These are phyloP conservation scores for Flaveria robusta DNA, from an alignment of 129 eudicot species.

Conservation along the genomic window DNA sequence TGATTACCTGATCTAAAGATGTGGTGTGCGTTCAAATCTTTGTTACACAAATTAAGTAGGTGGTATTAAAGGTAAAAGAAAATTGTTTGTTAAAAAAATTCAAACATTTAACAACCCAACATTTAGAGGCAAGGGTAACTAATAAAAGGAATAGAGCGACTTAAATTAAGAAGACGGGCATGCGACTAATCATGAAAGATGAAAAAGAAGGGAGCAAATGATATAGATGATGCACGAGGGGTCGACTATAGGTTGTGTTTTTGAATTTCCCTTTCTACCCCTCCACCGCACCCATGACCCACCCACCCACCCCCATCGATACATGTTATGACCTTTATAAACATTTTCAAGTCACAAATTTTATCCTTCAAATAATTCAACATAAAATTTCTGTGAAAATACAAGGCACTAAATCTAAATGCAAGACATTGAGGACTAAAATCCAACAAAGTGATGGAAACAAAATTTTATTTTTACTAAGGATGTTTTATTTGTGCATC, in stretches of 20 bases:
- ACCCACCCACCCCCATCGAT: not conserved
- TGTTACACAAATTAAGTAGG: no score
- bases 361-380: not conserved
- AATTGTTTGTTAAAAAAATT: not conserved
- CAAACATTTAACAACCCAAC: not conserved
- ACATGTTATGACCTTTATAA: constrained; percentile 15
- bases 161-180: constrained; percentile 48
- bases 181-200: constrained; percentile 63
- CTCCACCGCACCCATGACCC: not conserved
- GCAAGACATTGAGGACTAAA: not conserved
- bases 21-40: no score
- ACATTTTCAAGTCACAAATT: not conserved
- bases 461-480: no score
- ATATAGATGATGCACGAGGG: constrained; percentile 75
- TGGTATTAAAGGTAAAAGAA: no score
- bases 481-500: no score
- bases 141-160: not conserved
- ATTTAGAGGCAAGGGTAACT: constrained; percentile 5
- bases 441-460: not conserved
- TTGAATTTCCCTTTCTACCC: constrained; percentile 5
- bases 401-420: not conserved
- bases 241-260: constrained; percentile 31
- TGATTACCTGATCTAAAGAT: no score
- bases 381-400: not conserved
- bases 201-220: constrained; percentile 42